Conservation (phyloP, 1,284 basidiomycete genomes). For the Schizophyllum amplum region DNA sequence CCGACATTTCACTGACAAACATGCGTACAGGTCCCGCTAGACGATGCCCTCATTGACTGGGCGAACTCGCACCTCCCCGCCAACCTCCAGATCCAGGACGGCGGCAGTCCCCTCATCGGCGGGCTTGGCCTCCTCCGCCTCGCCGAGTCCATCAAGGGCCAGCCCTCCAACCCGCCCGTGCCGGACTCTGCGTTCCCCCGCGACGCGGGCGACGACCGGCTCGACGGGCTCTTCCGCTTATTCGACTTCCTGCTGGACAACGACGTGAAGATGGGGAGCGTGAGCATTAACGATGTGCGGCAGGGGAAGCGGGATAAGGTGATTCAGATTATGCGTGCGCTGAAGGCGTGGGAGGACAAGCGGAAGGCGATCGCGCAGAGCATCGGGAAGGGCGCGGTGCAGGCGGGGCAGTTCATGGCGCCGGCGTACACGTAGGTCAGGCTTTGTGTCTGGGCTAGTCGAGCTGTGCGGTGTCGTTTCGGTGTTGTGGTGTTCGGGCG, state of each 20-base stretch:
- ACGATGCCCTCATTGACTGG: conserved; percentile 69
- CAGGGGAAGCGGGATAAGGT: conserved; percentile 75
- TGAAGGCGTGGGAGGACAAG: conserved; percentile 75
- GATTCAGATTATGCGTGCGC: conserved; percentile 64
- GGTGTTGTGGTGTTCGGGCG: too few species aligned
- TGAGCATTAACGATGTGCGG: conserved; percentile 87
- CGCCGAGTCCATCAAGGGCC: conserved; percentile 70
- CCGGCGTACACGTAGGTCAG: conserved; percentile 10
- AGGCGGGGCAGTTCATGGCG: conserved; percentile 26
- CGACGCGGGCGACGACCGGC: conserved; percentile 59
- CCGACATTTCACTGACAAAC: conserved; percentile 4
- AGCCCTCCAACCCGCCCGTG: conserved; percentile 56
- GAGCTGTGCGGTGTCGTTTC: not conserved
- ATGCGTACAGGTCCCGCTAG: conserved; percentile 24
- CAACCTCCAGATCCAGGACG: conserved; percentile 55
- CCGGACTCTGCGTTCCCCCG: conserved; percentile 75
- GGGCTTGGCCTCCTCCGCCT: conserved; percentile 72
- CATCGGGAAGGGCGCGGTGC: conserved; percentile 36
- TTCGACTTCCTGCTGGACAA: conserved; percentile 88
- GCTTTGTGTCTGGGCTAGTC: not conserved
- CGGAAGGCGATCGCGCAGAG: conserved; percentile 44
- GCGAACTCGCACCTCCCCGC: conserved; percentile 75
- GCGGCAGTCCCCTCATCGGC: conserved; percentile 40
- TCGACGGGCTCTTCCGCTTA: conserved; percentile 84
- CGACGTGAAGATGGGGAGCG: conserved; percentile 79